These are phyloP conservation scores for Skeletonema marinoi DNA, from an alignment of 108 stramenopile genomes.

Conservation along the genomic window DNA sequence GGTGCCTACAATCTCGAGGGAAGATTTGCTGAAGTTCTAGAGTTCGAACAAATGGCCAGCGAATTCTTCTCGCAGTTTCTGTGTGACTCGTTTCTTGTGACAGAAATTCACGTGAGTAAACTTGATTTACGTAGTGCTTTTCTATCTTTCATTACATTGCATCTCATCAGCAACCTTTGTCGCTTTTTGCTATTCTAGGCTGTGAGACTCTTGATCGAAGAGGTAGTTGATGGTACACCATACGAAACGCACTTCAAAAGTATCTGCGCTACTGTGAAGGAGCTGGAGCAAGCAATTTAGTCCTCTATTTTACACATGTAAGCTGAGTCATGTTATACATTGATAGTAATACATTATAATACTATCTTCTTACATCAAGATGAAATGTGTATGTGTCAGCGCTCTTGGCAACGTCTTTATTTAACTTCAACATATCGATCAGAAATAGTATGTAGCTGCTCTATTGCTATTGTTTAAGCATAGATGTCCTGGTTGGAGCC, in stretches of 20 bases:
- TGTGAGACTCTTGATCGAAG: constrained; percentile 6
- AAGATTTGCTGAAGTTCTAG: constrained; percentile 9
- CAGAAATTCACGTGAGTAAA: constrained; percentile 7
- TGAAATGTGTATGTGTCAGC: too few species aligned
- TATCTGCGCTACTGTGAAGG: constrained; percentile 6
- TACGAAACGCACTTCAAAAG: constrained; percentile 11
- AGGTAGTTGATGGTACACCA: constrained; percentile 4
- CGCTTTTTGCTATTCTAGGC: neutral
- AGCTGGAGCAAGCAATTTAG: neutral
- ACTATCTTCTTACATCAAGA: too few species aligned
- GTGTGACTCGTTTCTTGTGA: constrained; percentile 7
- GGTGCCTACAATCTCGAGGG: constrained; percentile 6
- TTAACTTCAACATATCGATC: too few species aligned
- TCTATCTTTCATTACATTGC: neutral
- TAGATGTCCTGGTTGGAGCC: too few species aligned
- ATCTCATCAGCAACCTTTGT: neutral
- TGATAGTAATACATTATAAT: too few species aligned
- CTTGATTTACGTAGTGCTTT: neutral
- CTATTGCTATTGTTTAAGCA: too few species aligned
- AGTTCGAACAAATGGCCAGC: constrained; percentile 10
- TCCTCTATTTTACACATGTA: too few species aligned
- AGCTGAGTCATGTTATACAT: too few species aligned
- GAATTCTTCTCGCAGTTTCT: constrained; percentile 7
- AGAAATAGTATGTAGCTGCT: too few species aligned
- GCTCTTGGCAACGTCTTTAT: too few species aligned